Conservation (phyloP, 441 rosid genomes). For the Adansonia gregorii region DNA sequence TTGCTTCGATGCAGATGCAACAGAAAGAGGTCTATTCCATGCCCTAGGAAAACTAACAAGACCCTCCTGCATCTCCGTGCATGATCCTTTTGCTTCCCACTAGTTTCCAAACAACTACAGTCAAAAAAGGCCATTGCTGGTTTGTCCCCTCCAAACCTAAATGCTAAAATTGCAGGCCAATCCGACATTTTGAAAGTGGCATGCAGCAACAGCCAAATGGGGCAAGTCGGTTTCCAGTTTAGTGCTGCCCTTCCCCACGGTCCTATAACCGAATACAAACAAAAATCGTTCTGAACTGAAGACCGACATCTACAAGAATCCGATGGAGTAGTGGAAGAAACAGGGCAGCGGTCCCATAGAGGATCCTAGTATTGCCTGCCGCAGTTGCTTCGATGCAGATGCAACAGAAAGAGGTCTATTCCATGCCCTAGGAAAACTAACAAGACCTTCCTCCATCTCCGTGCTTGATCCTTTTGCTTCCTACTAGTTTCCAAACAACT, state of each 20-base stretch:
- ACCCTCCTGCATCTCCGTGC: not conserved
- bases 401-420: conserved; percentile 8
- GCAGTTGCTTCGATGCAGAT: not conserved
- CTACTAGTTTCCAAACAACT: not conserved
- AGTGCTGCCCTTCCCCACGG: not conserved
- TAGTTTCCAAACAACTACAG: not conserved
- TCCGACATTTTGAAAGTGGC: not conserved
- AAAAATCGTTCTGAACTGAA: not conserved
- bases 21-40: not conserved
- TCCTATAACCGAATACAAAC: not conserved
- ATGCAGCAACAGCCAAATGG: not conserved
- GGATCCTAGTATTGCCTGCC: not conserved
- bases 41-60: conserved; percentile 2
- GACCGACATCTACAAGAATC: not conserved
- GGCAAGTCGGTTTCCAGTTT: not conserved
- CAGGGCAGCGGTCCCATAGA: not conserved
- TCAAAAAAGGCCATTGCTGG: not conserved
- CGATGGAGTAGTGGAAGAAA: not conserved
- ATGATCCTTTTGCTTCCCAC: not conserved
- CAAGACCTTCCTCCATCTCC: not conserved
- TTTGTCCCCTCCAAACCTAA: not conserved
- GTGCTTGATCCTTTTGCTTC: not conserved
- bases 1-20: not conserved
- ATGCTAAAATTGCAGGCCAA: not conserved
- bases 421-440: not conserved